These are phyloP conservation scores for Articulospora tetracladia DNA, from an alignment of 495 filamentous ascomycete species.

Conservation along the genomic window DNA sequence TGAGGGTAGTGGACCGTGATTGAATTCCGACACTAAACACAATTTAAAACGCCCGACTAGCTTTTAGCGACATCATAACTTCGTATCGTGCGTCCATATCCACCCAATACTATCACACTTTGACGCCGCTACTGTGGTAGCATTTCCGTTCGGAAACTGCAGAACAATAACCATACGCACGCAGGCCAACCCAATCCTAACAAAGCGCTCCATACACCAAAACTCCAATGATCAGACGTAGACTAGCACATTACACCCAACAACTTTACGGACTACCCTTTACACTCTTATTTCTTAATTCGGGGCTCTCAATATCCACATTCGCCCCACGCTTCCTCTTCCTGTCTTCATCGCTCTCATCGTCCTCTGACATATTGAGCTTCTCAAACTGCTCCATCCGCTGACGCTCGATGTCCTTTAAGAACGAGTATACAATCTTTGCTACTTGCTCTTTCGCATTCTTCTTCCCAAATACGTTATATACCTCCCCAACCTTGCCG, in stretches of 20 bases:
- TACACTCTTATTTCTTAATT: not conserved
- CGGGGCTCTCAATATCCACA: not conserved
- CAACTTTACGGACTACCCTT: not conserved
- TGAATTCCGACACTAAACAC: not conserved
- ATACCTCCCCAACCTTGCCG: conserved; percentile 34
- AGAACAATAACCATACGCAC: too few species aligned
- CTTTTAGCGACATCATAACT: too few species aligned
- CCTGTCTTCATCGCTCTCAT: conserved; percentile 1
- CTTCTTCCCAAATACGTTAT: conserved; percentile 42
- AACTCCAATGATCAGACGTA: too few species aligned
- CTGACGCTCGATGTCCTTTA: conserved; percentile 28
- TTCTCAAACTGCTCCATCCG: conserved; percentile 16
- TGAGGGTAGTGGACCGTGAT: conserved; percentile 3
- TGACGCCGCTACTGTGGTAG: too few species aligned
- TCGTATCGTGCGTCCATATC: too few species aligned
- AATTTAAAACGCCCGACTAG: not conserved
- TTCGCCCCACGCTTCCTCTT: conserved; percentile 9
- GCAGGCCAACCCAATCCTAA: too few species aligned
- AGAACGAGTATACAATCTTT: conserved; percentile 27
- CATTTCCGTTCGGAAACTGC: too few species aligned
- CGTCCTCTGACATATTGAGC: not conserved
- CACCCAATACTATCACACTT: too few species aligned
- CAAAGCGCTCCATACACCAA: too few species aligned
- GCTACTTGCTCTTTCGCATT: conserved; percentile 43
- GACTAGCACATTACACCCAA: not conserved